A percentile compares a stretch with the other conserved stretches of the same genome.
phyloP scores from a whole-genome alignment of 2,329 filamentous ascomycete species.

The Trichoderma atroviride region DNA sequence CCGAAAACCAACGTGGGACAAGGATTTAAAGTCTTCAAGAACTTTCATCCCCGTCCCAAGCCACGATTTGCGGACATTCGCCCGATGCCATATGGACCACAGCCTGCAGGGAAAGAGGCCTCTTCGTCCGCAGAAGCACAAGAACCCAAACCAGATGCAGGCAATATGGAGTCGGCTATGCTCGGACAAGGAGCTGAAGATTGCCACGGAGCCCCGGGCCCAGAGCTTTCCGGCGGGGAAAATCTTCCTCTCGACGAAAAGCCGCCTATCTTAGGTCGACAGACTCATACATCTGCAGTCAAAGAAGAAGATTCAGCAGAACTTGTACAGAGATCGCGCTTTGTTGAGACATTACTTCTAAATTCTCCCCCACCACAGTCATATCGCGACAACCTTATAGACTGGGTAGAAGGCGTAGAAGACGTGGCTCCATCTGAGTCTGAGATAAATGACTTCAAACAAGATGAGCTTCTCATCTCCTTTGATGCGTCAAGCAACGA shows the following conservation, averaged over 20 bases:
- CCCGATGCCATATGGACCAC: background rate
- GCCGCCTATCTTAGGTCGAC: background rate
- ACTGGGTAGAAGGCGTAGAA: background rate
- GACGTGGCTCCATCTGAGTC: too few species aligned
- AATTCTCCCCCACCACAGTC: background rate
- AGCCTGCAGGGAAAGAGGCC: background rate
- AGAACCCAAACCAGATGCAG: too few species aligned
- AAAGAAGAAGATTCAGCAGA: background rate
- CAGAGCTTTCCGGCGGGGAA: background rate
- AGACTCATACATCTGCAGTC: too few species aligned
- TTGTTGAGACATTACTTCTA: background rate
- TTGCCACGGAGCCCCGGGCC: background rate
- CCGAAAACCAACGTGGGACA: background rate
- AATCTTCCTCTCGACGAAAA: background rate
- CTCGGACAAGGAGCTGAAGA: background rate
- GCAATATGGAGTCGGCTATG: background rate
- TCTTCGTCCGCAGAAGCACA: background rate
- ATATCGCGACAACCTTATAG: too few species aligned
- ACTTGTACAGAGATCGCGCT: background rate
- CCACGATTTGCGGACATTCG: background rate
- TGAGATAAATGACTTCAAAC: too few species aligned
- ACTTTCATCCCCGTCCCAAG: background rate
- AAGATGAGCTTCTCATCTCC: constrained; percentile 9
- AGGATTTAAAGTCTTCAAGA: constrained; percentile 2
- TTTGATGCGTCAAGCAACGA: background rate